phyloP scores from a whole-genome alignment of 2,329 filamentous ascomycete genomes.

The Cladophialophora yegresii region DNA sequence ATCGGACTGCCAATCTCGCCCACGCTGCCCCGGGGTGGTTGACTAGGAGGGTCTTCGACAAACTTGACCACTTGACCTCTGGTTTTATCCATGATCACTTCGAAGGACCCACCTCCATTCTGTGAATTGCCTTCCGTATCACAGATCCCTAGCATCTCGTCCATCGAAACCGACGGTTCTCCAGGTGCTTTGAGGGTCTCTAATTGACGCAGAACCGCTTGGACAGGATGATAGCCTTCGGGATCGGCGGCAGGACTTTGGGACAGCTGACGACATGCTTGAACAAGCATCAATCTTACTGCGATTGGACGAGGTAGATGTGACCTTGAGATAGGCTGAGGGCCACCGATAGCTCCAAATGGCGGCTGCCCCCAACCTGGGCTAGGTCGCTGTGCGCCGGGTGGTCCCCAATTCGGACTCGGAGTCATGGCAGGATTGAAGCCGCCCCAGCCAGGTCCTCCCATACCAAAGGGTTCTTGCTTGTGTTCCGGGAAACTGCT shows the following conservation, averaged over 20 bases:
- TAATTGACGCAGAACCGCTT: constrained; percentile 64
- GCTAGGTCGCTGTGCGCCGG: constrained; percentile 22
- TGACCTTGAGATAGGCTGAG: constrained; percentile 45
- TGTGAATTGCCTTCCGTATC: constrained; percentile 84
- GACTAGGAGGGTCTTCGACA: constrained; percentile 55
- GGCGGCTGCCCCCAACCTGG: constrained; percentile 47
- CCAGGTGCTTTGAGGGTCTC: constrained; percentile 63
- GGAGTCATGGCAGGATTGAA: constrained; percentile 31
- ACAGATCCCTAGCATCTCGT: constrained; percentile 78
- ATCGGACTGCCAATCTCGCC: constrained; percentile 72
- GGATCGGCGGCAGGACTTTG: constrained; percentile 47
- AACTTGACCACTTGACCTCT: constrained; percentile 49
- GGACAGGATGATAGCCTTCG: constrained; percentile 70
- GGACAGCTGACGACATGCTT: constrained; percentile 69
- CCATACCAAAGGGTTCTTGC: constrained; percentile 32
- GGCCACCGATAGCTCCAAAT: constrained; percentile 53
- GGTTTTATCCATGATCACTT: constrained; percentile 59
- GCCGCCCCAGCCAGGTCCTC: constrained; percentile 31
- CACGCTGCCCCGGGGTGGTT: constrained; percentile 51
- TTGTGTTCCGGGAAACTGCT: constrained; percentile 34
- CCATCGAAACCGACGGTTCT: constrained; percentile 58
- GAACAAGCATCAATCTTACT: constrained; percentile 73
- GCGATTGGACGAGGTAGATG: constrained; percentile 66
- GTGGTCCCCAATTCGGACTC: constrained; percentile 29
- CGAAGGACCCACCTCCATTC: constrained; percentile 90